Evolutionary conservation across 2,329 filamentous ascomycete species (phyloP).

Genomic region (Nigrograna mackinnonii): DNA sequence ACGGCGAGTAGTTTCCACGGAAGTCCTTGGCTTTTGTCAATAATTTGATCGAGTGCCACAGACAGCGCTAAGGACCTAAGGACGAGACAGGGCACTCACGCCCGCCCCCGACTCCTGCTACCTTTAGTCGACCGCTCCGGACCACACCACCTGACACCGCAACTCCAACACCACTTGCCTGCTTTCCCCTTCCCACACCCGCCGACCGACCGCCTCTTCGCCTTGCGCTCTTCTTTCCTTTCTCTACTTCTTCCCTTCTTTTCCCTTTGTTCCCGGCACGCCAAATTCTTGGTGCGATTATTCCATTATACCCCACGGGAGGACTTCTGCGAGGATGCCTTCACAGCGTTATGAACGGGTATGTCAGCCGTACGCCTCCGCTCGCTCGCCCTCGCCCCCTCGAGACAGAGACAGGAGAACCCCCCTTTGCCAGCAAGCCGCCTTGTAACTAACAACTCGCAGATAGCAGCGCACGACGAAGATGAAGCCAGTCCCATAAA

Average conservation of each 20-base stretch:
- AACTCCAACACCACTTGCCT: neutral
- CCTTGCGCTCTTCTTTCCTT: constrained; percentile 7
- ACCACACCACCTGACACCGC: neutral
- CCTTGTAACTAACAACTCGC: constrained; percentile 7
- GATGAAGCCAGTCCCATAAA: constrained; percentile 38
- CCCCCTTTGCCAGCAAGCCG: constrained; percentile 4
- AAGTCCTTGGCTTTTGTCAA: no score
- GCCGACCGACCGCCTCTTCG: constrained; percentile 4
- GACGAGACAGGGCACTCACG: no score
- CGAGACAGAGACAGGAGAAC: neutral
- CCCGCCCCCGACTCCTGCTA: no score
- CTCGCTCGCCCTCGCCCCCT: constrained; percentile 4
- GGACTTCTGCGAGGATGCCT: constrained; percentile 45
- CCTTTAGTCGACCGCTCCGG: neutral
- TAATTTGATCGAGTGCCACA: no score
- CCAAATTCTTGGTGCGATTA: no score
- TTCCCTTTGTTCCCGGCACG: neutral
- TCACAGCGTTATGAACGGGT: constrained; percentile 54
- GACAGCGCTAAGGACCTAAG: no score
- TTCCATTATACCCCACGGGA: no score
- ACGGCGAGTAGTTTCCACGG: no score
- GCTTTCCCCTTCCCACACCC: neutral
- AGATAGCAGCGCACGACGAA: constrained; percentile 50
- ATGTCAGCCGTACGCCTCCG: constrained; percentile 23
- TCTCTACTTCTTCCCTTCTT: constrained; percentile 10